Conservation (phyloP, 176 grass and related monocot species). For the Oryza glumipatula region DNA sequence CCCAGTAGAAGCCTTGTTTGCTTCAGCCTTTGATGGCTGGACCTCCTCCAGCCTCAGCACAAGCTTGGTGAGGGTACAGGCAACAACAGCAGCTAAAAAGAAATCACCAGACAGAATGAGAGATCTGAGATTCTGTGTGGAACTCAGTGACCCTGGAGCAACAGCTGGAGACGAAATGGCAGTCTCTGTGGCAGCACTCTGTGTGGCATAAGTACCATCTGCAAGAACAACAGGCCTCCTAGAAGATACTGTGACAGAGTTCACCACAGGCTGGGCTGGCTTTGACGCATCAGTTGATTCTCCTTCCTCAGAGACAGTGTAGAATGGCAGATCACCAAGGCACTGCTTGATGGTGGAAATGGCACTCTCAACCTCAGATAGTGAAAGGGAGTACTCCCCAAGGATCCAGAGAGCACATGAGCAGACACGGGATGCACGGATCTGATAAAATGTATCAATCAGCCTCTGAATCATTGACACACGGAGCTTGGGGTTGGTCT, state of each 20-base stretch:
- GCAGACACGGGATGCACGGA: constrained; percentile 62
- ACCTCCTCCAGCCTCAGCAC: constrained; percentile 67
- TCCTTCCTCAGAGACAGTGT: constrained; percentile 55
- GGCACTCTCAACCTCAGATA: constrained; percentile 63
- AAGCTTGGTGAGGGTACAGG: constrained; percentile 58
- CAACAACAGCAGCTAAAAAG: constrained; percentile 55
- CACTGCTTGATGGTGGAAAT: constrained; percentile 71
- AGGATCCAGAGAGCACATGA: constrained; percentile 70
- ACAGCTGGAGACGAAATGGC: constrained; percentile 43
- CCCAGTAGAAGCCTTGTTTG: constrained; percentile 55
- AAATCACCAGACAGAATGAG: constrained; percentile 71
- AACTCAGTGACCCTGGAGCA: constrained; percentile 41
- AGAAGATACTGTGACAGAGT: constrained; percentile 58
- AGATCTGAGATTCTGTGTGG: constrained; percentile 56
- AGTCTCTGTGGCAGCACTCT: constrained; percentile 63
- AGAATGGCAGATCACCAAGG: constrained; percentile 68
- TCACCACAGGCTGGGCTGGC: constrained; percentile 29
- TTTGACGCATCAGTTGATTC: constrained; percentile 47
- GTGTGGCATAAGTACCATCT: constrained; percentile 73
- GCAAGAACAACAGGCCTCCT: constrained; percentile 67
- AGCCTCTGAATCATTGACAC: constrained; percentile 74
- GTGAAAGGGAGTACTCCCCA: constrained; percentile 65
- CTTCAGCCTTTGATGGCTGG: constrained; percentile 50
- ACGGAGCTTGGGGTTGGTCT: constrained; percentile 71
- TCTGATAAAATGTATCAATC: constrained; percentile 73